A percentile compares a stretch with the other conserved stretches of the same genome.
Evolutionary conservation across 768 basidiomycete genomes (phyloP).

Genomic region (Lactarius hengduanensis): DNA sequence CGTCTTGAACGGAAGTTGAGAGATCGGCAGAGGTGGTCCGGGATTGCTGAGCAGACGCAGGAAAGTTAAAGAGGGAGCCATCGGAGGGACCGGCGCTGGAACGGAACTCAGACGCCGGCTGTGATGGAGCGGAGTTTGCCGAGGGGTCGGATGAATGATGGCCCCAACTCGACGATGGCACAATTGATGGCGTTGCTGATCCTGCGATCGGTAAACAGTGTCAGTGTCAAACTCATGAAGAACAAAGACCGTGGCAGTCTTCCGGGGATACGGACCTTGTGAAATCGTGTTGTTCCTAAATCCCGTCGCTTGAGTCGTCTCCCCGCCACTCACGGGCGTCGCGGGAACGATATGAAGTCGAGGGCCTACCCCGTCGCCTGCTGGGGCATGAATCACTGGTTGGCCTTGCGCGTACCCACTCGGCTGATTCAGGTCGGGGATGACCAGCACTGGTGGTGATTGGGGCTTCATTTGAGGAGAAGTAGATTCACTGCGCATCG

Average conservation of each 20-base stretch:
- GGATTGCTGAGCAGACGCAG: conserved; percentile 10
- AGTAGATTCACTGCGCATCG: conserved; percentile 45
- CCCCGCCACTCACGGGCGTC: conserved; percentile 68
- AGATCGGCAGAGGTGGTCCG: conserved; percentile 8
- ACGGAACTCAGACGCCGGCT: conserved; percentile 17
- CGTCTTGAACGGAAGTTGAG: conserved; percentile 23
- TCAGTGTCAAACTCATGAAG: conserved; percentile 18
- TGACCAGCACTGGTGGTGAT: conserved; percentile 59
- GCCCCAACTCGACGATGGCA: conserved; percentile 25
- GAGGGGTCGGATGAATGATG: conserved; percentile 32
- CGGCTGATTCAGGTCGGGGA: conserved; percentile 50
- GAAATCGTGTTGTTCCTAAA: conserved; percentile 54
- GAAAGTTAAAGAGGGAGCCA: conserved; percentile 27
- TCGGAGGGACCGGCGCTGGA: conserved; percentile 23
- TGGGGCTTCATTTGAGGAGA: conserved; percentile 51
- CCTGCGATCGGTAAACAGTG: conserved; percentile 22
- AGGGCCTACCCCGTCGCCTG: conserved; percentile 54
- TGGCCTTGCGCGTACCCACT: conserved; percentile 39
- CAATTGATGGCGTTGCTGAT: conserved; percentile 28
- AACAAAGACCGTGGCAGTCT: conserved; percentile 5
- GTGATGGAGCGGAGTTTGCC: conserved; percentile 27
- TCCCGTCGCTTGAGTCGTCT: conserved; percentile 44
- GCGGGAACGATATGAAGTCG: conserved; percentile 79
- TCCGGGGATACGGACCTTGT: conserved; percentile 46
- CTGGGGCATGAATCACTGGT: conserved; percentile 61